Evolutionary conservation across 2,329 filamentous ascomycete genomes (phyloP).

Genomic region (Raffaelea ambrosiae): DNA sequence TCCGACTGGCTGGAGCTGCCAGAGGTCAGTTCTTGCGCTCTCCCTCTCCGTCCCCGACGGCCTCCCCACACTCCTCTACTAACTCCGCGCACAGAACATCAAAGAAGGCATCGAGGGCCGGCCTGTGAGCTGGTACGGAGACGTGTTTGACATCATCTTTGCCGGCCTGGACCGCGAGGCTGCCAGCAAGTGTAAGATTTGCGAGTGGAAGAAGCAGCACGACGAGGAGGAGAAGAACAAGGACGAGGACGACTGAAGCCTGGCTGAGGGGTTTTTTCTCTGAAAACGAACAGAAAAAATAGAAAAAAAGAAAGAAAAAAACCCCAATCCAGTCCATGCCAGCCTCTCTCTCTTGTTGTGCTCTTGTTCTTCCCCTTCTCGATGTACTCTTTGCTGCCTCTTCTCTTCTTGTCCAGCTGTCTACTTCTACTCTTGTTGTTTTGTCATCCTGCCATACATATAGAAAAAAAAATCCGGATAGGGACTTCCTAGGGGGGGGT

Average conservation of each 20-base stretch:
- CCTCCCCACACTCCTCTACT: constrained; percentile 25
- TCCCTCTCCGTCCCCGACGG: not conserved
- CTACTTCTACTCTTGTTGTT: too few species aligned
- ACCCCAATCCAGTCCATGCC: too few species aligned
- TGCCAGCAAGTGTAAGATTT: constrained; percentile 66
- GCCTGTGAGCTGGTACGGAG: constrained; percentile 85
- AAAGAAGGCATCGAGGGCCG: constrained; percentile 91
- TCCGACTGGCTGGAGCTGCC: constrained; percentile 97
- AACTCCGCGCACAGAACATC: constrained; percentile 63
- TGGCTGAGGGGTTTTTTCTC: not conserved
- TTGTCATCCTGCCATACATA: too few species aligned
- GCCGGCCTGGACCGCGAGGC: constrained; percentile 64
- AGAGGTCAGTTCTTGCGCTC: constrained; percentile 56
- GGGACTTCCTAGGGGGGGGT: too few species aligned
- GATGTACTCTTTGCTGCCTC: too few species aligned
- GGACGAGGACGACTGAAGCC: constrained; percentile 24
- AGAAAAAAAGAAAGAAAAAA: not conserved
- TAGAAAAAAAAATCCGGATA: too few species aligned
- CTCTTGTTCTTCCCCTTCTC: not conserved
- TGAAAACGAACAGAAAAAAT: not conserved
- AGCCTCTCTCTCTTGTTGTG: too few species aligned
- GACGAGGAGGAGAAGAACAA: constrained; percentile 46
- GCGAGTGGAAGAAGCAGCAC: constrained; percentile 43
- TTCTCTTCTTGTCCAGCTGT: too few species aligned
- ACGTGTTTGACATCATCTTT: constrained; percentile 91